phyloP scores from a whole-genome alignment of 306 rosid genomes.

The Glycine soja region DNA sequence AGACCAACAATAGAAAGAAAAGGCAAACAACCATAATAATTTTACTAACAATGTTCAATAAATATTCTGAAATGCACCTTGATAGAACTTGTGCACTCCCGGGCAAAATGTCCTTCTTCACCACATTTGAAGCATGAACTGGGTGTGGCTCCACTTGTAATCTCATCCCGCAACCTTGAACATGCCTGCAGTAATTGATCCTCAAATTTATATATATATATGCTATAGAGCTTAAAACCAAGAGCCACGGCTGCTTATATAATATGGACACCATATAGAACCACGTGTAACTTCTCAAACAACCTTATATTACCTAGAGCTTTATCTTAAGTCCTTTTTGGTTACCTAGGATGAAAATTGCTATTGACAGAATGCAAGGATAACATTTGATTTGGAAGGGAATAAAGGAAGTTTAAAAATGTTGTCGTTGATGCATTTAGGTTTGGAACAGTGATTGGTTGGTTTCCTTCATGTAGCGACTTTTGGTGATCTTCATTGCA shows the following conservation, averaged over 20 bases:
- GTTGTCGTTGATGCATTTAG: not conserved
- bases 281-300: not conserved
- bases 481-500: slow-evolving; percentile 3
- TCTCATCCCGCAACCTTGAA: slow-evolving; percentile 59
- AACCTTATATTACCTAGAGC: too few relatives aligned
- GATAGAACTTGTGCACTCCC: slow-evolving; percentile 68
- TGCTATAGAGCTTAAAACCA: not conserved
- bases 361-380: slow-evolving; percentile 17
- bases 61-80: slow-evolving; percentile 54
- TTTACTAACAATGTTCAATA: slow-evolving; percentile 11
- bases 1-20: not conserved
- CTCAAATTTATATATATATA: slow-evolving; percentile 9
- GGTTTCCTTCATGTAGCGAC: not conserved
- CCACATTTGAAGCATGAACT: slow-evolving; percentile 82
- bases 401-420: not conserved
- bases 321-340: not conserved
- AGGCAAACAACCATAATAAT: not conserved
- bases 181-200: slow-evolving; percentile 64
- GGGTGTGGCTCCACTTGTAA: slow-evolving; percentile 53
- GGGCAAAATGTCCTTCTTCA: slow-evolving; percentile 91
- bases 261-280: not conserved
- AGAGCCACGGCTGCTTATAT: not conserved
- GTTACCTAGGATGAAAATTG: not conserved
- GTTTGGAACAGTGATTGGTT: not conserved
- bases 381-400: not conserved